Conservation (phyloP, 805 yeast genomes). For the Jamesozyma jinghongensis region DNA sequence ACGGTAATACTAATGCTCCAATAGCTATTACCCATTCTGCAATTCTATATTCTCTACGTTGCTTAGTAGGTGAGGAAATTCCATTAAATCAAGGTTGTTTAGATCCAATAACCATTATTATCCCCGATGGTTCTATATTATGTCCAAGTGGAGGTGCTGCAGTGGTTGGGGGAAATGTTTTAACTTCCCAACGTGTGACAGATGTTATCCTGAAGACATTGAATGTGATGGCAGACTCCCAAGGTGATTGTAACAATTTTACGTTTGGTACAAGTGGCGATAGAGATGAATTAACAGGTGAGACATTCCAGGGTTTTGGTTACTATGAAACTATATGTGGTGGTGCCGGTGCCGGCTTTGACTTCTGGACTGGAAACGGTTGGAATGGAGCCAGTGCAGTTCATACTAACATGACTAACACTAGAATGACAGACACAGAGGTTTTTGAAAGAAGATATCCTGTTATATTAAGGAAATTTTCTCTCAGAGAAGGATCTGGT, state of each 20-base stretch:
- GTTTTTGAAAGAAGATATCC: slow-evolving; percentile 85
- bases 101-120: slow-evolving; percentile 58
- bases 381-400: slow-evolving; percentile 88
- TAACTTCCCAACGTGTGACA: slow-evolving; percentile 88
- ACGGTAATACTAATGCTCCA: slow-evolving; percentile 90
- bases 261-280: slow-evolving; percentile 85
- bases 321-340: slow-evolving; percentile 94
- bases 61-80: slow-evolving; percentile 75
- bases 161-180: slow-evolving; percentile 90
- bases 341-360: slow-evolving; percentile 75
- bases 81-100: slow-evolving; percentile 94
- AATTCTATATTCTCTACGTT: slow-evolving; percentile 74
- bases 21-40: slow-evolving; percentile 84
- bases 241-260: slow-evolving; percentile 90
- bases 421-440: slow-evolving; percentile 87
- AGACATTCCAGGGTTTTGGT: slow-evolving; percentile 56
- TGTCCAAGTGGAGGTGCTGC: slow-evolving; percentile 82
- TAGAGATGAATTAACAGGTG: slow-evolving; percentile 38
- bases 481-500: slow-evolving; percentile 66
- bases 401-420: slow-evolving; percentile 90
- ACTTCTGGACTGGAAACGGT: slow-evolving; percentile 47
- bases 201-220: slow-evolving; percentile 85
- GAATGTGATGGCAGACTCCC: slow-evolving; percentile 86
- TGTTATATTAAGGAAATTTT: slow-evolving; percentile 61
- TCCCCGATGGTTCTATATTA: slow-evolving; percentile 55